These are phyloP conservation scores for Juglanconis oblonga DNA, from an alignment of 2,329 filamentous ascomycete species.

Conservation along the genomic window DNA sequence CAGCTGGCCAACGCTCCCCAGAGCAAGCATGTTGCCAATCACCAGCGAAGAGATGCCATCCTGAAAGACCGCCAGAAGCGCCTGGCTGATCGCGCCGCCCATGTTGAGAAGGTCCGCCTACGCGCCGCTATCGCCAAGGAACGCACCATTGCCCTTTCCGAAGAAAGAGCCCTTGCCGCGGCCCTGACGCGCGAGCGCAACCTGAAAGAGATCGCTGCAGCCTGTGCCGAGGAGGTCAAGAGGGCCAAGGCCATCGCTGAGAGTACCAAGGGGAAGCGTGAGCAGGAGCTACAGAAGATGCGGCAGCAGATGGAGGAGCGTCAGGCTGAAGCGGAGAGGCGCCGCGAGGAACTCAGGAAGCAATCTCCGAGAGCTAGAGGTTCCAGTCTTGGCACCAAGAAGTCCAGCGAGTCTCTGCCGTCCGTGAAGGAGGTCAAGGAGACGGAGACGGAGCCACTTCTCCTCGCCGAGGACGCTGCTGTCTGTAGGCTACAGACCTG, in stretches of 20 bases:
- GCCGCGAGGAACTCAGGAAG: constrained; percentile 63
- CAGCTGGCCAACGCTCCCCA: constrained; percentile 55
- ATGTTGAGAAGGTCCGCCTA: constrained; percentile 79
- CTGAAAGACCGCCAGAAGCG: constrained; percentile 77
- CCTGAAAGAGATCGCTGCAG: constrained; percentile 75
- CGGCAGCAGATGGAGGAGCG: constrained; percentile 76
- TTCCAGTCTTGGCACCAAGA: constrained; percentile 38
- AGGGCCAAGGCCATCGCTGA: constrained; percentile 81
- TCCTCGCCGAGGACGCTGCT: constrained; percentile 59
- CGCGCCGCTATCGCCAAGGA: constrained; percentile 73
- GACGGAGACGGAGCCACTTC: constrained; percentile 35
- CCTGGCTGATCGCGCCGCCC: constrained; percentile 74
- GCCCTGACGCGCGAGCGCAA: constrained; percentile 77
- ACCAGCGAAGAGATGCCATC: constrained; percentile 75
- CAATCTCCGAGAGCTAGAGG: constrained; percentile 50
- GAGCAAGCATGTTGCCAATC: constrained; percentile 75
- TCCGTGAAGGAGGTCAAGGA: constrained; percentile 51
- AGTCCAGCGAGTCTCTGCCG: constrained; percentile 45
- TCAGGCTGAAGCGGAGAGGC: constrained; percentile 71
- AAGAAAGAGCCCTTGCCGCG: constrained; percentile 74
- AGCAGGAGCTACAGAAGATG: constrained; percentile 68
- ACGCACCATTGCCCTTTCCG: constrained; percentile 62
- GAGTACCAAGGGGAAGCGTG: constrained; percentile 75
- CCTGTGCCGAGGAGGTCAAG: constrained; percentile 79
- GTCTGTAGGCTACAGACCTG: constrained; percentile 65